Percentiles rank a stretch among this genome's conserved stretches.
Evolutionary conservation across 352 stramenopile genomes (phyloP).

Genomic region (Phytophthora pluvialis): DNA sequence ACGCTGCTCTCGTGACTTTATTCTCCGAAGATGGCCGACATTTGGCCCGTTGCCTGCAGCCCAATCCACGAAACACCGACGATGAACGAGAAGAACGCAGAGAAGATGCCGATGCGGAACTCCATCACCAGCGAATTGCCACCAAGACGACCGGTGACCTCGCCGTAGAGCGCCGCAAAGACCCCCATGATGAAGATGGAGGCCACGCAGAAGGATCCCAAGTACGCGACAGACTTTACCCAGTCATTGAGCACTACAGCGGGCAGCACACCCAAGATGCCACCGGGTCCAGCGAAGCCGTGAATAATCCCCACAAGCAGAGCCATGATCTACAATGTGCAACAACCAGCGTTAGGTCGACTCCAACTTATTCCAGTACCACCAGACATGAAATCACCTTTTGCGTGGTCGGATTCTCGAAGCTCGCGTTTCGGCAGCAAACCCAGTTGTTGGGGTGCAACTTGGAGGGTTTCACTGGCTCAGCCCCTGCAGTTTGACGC

Average conservation of each 20-base stretch:
- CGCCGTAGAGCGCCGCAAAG: conserved; percentile 89
- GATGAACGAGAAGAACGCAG: conserved; percentile 69
- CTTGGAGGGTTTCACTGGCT: conserved; percentile 16
- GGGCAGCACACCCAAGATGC: conserved; percentile 88
- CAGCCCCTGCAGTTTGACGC: conserved; percentile 8
- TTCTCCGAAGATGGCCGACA: conserved; percentile 73
- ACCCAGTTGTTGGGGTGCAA: conserved; percentile 25
- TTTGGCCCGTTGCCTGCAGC: conserved; percentile 68
- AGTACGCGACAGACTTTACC: conserved; percentile 77
- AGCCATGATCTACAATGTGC: conserved; percentile 58
- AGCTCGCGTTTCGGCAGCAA: conserved; percentile 43
- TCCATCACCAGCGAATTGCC: conserved; percentile 62
- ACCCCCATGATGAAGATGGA: conserved; percentile 92
- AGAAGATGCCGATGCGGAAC: conserved; percentile 79
- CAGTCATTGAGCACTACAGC: conserved; percentile 53
- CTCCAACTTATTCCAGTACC: not conserved
- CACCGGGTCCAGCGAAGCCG: conserved; percentile 82
- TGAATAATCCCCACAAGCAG: conserved; percentile 88
- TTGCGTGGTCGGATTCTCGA: conserved; percentile 64
- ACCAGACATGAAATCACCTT: conserved; percentile 10
- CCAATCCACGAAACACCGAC: conserved; percentile 83
- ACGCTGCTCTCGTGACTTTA: conserved; percentile 21
- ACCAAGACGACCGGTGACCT: conserved; percentile 61
- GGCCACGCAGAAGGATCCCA: conserved; percentile 88
- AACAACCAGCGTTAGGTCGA: conserved; percentile 3